phyloP scores from a whole-genome alignment of 805 yeast species.

The Ogataea salicorniae region DNA sequence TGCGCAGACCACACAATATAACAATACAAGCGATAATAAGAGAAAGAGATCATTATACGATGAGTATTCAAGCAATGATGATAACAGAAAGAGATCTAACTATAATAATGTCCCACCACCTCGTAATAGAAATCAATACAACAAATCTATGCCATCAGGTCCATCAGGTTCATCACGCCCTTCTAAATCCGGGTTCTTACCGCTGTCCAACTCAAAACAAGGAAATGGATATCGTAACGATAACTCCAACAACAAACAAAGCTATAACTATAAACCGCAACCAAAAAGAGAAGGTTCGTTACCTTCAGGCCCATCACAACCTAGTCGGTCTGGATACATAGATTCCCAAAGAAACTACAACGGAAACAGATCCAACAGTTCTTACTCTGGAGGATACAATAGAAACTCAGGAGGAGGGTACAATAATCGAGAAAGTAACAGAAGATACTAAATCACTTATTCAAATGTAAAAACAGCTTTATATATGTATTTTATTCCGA shows the following conservation, averaged over 20 bases:
- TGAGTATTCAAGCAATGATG: slow-evolving; percentile 3
- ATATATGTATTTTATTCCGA: background rate
- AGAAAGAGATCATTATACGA: slow-evolving; percentile 8
- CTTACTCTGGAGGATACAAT: background rate
- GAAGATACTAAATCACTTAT: background rate
- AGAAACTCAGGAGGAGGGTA: background rate
- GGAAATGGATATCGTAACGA: slow-evolving; percentile 8
- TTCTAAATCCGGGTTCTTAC: slow-evolving; percentile 19
- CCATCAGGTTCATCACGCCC: slow-evolving; percentile 16
- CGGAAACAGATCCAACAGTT: background rate
- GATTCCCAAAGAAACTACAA: slow-evolving; percentile 4
- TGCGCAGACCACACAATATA: background rate
- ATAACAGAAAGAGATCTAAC: slow-evolving; percentile 6
- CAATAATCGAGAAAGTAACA: background rate
- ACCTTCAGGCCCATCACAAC: slow-evolving; percentile 3
- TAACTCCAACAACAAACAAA: slow-evolving; percentile 4
- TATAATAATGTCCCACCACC: slow-evolving; percentile 23
- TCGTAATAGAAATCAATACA: slow-evolving; percentile 12
- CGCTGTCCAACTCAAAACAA: slow-evolving; percentile 2
- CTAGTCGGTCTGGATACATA: slow-evolving; percentile 12
- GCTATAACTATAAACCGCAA: slow-evolving; percentile 1
- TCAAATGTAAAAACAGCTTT: background rate
- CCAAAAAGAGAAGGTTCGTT: background rate
- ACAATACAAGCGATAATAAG: slow-evolving; percentile 4
- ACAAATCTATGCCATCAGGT: slow-evolving; percentile 1